Percentiles rank a stretch among this genome's conserved stretches.
Conservation (phyloP, 345 rosid species). For the Camelina neglecta region DNA sequence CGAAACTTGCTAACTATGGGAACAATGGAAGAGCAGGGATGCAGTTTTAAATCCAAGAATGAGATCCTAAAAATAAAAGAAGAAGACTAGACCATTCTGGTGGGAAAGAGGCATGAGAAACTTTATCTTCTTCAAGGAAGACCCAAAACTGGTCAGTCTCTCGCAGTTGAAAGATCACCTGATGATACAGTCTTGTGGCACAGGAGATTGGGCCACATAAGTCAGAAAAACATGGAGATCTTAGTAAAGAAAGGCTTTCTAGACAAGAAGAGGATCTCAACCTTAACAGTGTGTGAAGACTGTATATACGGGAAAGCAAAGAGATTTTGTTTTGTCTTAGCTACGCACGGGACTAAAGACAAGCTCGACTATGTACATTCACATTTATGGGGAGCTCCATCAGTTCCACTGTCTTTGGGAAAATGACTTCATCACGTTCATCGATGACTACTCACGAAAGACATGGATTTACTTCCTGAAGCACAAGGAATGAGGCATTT, state of each 20-base stretch:
- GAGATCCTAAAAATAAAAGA: neutral
- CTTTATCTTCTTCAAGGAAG: neutral
- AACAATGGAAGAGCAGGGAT: neutral
- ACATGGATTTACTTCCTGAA: neutral
- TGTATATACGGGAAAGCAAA: neutral
- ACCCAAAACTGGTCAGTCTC: neutral
- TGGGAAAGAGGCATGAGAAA: neutral
- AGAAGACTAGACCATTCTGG: fast-evolving
- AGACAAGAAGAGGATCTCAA: neutral
- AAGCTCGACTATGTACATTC: neutral
- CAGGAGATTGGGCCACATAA: neutral
- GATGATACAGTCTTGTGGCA: neutral
- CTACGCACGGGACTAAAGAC: neutral
- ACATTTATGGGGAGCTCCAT: neutral
- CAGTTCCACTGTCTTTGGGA: neutral
- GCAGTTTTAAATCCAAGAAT: neutral
- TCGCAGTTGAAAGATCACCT: fast-evolving
- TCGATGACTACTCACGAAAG: neutral
- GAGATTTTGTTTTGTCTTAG: neutral
- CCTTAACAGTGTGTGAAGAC: neutral
- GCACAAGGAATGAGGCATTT: neutral
- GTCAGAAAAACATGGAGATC: neutral
- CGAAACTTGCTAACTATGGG: neutral
- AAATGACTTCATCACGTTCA: neutral
- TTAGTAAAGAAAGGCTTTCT: neutral